Evolutionary conservation across 768 basidiomycete species (phyloP).

Genomic region (Rhodotorula taiwanensis): DNA sequence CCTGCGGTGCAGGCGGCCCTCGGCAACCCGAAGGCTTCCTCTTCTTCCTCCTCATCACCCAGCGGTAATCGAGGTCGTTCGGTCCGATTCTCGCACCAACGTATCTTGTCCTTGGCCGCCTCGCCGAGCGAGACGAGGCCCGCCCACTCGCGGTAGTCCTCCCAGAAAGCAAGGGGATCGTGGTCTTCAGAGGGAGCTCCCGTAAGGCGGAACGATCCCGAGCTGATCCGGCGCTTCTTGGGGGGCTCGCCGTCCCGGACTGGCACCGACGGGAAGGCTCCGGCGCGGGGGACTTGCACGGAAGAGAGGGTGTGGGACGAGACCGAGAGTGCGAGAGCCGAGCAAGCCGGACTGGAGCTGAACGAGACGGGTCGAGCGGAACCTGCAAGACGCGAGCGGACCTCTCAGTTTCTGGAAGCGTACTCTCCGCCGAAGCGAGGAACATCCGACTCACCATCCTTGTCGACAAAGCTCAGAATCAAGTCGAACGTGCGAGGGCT

Average conservation of each 20-base stretch:
- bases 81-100: background rate
- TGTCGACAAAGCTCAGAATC: slow-evolving; percentile 12
- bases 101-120: background rate
- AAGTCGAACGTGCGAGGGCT: slow-evolving; percentile 7
- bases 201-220: slow-evolving; percentile 2
- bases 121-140: slow-evolving; percentile 11
- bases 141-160: slow-evolving; percentile 26
- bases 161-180: slow-evolving; percentile 10
- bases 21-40: slow-evolving; percentile 7
- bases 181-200: background rate
- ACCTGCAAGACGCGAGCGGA: slow-evolving; percentile 1
- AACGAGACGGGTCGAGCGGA: slow-evolving; percentile 1
- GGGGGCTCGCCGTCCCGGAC: background rate
- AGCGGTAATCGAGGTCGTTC: too few relatives aligned
- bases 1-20: slow-evolving; percentile 6
- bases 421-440: too few relatives aligned
- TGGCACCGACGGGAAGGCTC: background rate
- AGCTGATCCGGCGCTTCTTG: slow-evolving; percentile 13
- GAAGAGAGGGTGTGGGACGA: background rate
- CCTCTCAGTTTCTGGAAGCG: too few relatives aligned
- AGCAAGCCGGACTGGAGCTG: background rate
- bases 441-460: background rate
- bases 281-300: background rate
- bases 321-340: background rate
- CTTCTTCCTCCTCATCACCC: background rate